A percentile compares a stretch with the other conserved stretches of the same genome.
phyloP scores from a whole-genome alignment of 768 basidiomycete species.

The Lanmaoa rubissima region DNA sequence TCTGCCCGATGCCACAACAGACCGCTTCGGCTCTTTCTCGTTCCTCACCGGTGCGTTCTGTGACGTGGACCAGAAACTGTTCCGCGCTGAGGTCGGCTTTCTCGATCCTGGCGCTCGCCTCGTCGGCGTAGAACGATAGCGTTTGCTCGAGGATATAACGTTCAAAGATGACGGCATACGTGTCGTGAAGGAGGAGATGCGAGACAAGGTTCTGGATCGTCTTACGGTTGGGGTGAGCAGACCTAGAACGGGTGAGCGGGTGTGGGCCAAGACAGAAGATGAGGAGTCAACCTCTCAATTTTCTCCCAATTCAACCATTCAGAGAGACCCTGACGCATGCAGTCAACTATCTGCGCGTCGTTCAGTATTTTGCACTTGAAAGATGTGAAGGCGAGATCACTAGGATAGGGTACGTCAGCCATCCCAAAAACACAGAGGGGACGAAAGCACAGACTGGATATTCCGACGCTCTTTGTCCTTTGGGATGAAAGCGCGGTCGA shows the following conservation, averaged over 20 bases:
- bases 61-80: slow-evolving; percentile 52
- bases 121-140: slow-evolving; percentile 48
- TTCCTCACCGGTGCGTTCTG: slow-evolving; percentile 54
- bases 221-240: slow-evolving; percentile 37
- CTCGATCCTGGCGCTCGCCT: slow-evolving; percentile 44
- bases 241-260: slow-evolving; percentile 26
- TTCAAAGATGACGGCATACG: slow-evolving; percentile 58
- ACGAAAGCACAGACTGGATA: slow-evolving; percentile 43
- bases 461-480: slow-evolving; percentile 36
- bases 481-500: slow-evolving; percentile 65
- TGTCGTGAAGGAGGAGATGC: slow-evolving; percentile 54
- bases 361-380: slow-evolving; percentile 54
- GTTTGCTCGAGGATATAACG: slow-evolving; percentile 51
- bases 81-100: slow-evolving; percentile 38
- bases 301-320: slow-evolving; percentile 60
- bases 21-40: slow-evolving; percentile 49
- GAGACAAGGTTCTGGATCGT: slow-evolving; percentile 51
- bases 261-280: background rate
- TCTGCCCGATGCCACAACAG: slow-evolving; percentile 43
- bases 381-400: slow-evolving; percentile 55
- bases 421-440: background rate
- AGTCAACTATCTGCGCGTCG: slow-evolving; percentile 41
- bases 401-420: slow-evolving; percentile 19
- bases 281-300: slow-evolving; percentile 32
- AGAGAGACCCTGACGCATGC: slow-evolving; percentile 44